Evolutionary conservation across 306 rosid genomes (phyloP).

Genomic region (Vicia sativa): DNA sequence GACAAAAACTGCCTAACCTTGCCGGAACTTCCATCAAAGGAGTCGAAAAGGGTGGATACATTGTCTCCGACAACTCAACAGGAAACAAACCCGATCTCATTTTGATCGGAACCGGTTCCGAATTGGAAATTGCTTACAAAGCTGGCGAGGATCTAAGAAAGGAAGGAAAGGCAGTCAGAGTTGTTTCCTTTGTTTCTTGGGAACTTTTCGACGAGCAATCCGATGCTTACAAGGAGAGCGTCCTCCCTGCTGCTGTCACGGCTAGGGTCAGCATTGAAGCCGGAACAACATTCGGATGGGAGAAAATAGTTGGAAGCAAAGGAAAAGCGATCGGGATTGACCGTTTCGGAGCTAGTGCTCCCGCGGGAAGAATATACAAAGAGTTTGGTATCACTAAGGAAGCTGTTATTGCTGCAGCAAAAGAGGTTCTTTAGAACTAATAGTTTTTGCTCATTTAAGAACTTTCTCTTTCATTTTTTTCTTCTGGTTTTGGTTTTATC

Average conservation of each 20-base stretch:
- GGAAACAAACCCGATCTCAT: slow-evolving; percentile 97
- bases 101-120: slow-evolving; percentile 93
- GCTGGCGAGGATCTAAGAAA: slow-evolving; percentile 90
- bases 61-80: slow-evolving; percentile 76
- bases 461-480: neutral
- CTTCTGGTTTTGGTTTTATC: slow-evolving; percentile 35
- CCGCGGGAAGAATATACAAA: slow-evolving; percentile 88
- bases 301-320: slow-evolving; percentile 74
- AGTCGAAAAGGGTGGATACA: slow-evolving; percentile 93
- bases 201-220: slow-evolving; percentile 92
- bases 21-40: slow-evolving; percentile 86
- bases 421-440: slow-evolving; percentile 48
- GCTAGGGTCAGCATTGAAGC: slow-evolving; percentile 99
- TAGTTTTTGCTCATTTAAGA: slow-evolving; percentile 38
- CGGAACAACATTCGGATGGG: slow-evolving; percentile 96
- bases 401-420: slow-evolving; percentile 94
- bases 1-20: slow-evolving; percentile 85
- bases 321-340: slow-evolving; percentile 93
- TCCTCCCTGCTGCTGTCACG: slow-evolving; percentile 81
- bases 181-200: slow-evolving; percentile 90
- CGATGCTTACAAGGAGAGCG: slow-evolving; percentile 90
- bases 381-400: slow-evolving; percentile 86
- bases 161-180: slow-evolving; percentile 92
- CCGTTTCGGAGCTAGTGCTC: slow-evolving; percentile 97
- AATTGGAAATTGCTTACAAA: slow-evolving; percentile 86